Percentiles rank a stretch among this genome's conserved stretches.
Conservation (phyloP, 768 basidiomycete species). For the Daedaleopsis sinensis region DNA sequence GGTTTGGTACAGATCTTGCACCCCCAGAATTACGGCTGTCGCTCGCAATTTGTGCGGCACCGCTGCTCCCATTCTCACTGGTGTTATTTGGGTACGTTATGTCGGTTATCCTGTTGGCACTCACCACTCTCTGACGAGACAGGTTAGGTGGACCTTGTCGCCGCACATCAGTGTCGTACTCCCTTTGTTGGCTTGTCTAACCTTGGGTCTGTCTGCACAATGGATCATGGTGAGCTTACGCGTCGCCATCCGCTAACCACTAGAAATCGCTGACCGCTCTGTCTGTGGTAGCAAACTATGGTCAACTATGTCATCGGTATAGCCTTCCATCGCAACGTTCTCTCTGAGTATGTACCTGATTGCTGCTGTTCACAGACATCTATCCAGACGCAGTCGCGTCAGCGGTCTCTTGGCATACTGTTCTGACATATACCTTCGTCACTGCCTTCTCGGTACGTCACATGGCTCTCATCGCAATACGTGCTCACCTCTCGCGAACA, state of each 20-base stretch:
- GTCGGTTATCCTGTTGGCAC: too few relatives aligned
- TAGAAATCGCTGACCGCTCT: not conserved
- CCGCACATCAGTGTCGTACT: conserved; percentile 54
- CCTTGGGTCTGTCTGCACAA: conserved; percentile 56
- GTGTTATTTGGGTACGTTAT: conserved; percentile 57
- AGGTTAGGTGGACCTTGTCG: conserved; percentile 55
- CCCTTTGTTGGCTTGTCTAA: conserved; percentile 51
- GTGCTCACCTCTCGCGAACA: conserved; percentile 8
- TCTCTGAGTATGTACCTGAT: not conserved
- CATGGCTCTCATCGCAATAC: not conserved
- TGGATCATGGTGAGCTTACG: conserved; percentile 43
- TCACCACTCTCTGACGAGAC: too few relatives aligned
- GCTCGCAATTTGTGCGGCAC: conserved; percentile 51
- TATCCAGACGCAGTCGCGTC: conserved; percentile 59
- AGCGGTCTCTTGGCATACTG: conserved; percentile 56
- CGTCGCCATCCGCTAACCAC: not conserved
- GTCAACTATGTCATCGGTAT: conserved; percentile 60
- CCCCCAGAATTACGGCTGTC: conserved; percentile 63
- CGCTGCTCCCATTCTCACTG: conserved; percentile 54
- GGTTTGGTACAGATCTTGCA: conserved; percentile 50
- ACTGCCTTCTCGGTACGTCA: conserved; percentile 27
- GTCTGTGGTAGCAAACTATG: conserved; percentile 45
- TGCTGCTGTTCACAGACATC: conserved; percentile 35
- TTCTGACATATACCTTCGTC: conserved; percentile 56
- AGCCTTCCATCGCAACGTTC: not conserved